These are phyloP conservation scores for Chlamydomonas sp. DNA, from an alignment of 139 green algal genomes.

Conservation along the genomic window DNA sequence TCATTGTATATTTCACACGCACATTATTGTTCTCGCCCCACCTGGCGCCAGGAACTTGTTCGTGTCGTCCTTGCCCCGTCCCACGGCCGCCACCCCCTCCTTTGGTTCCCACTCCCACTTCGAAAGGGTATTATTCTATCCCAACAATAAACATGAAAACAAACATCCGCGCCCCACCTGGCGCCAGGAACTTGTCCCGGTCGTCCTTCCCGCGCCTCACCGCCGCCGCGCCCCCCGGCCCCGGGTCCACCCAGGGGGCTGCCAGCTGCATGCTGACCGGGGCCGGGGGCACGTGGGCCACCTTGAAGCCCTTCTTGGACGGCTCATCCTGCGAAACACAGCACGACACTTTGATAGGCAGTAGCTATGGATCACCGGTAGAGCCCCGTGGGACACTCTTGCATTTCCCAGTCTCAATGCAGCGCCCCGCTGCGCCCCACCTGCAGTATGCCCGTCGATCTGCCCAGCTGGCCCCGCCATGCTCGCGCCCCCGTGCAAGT, in stretches of 20 bases:
- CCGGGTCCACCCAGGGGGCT: constrained; percentile 16
- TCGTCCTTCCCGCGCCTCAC: not conserved
- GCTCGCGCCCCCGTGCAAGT: not conserved
- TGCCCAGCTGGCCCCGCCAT: not conserved
- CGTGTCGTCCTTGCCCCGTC: too few species aligned
- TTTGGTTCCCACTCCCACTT: not conserved
- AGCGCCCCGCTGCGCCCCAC: too few species aligned
- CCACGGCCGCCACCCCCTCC: not conserved
- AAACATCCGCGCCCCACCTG: not conserved
- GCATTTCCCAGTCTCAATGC: too few species aligned
- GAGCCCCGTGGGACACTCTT: too few species aligned
- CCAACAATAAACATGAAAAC: not conserved
- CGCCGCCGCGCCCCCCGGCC: too few species aligned
- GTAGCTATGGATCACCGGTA: too few species aligned
- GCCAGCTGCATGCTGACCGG: constrained; percentile 42
- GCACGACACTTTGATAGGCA: too few species aligned
- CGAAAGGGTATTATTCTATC: not conserved
- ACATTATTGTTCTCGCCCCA: not conserved
- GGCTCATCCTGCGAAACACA: constrained; percentile 32
- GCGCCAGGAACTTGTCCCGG: not conserved
- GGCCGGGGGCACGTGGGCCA: constrained; percentile 40
- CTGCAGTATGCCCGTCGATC: not conserved
- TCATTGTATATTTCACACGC: not conserved
- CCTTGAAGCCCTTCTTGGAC: constrained; percentile 58
- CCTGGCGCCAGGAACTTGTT: not conserved